Percentiles rank a stretch among this genome's conserved stretches.
Conservation (phyloP, 1,284 basidiomycete genomes). For the Apiotrichum laibachii region DNA sequence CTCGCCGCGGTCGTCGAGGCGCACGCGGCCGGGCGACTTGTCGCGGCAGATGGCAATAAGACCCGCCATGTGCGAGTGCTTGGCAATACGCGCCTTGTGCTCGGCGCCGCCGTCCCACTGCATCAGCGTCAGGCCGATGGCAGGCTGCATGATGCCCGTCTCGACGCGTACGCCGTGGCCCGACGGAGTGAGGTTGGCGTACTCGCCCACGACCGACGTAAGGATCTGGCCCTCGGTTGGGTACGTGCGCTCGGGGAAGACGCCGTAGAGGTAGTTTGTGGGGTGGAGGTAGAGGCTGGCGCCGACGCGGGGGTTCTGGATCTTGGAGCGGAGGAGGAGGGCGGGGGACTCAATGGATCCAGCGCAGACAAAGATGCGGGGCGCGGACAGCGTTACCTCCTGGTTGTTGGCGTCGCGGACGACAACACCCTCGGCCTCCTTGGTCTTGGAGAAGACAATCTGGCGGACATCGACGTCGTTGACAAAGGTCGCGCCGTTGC, state of each 20-base stretch:
- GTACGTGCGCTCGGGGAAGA: conserved; percentile 50
- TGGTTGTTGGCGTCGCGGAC: conserved; percentile 25
- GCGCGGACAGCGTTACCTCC: conserved; percentile 40
- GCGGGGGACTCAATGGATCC: conserved; percentile 54
- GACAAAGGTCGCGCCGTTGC: conserved; percentile 20
- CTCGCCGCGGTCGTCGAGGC: conserved; percentile 47
- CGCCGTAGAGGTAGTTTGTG: conserved; percentile 49
- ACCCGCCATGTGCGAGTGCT: conserved; percentile 26
- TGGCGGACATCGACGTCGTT: conserved; percentile 39
- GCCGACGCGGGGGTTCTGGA: conserved; percentile 53
- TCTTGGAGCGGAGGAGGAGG: conserved; percentile 50
- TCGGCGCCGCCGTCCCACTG: conserved; percentile 44
- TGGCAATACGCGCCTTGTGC: conserved; percentile 48
- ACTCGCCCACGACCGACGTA: conserved; percentile 50
- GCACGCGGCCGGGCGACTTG: conserved; percentile 39
- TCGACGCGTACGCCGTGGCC: conserved; percentile 54
- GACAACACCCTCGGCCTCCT: conserved; percentile 31
- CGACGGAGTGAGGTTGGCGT: conserved; percentile 41
- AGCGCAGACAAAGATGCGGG: conserved; percentile 49
- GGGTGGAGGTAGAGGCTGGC: conserved; percentile 54
- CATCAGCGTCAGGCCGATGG: conserved; percentile 42
- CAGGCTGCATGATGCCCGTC: conserved; percentile 51
- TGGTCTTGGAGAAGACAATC: conserved; percentile 41
- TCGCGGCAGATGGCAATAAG: conserved; percentile 34
- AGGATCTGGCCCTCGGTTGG: conserved; percentile 55